phyloP scores from a whole-genome alignment of 306 rosid genomes.

The Rubus idaeus region DNA sequence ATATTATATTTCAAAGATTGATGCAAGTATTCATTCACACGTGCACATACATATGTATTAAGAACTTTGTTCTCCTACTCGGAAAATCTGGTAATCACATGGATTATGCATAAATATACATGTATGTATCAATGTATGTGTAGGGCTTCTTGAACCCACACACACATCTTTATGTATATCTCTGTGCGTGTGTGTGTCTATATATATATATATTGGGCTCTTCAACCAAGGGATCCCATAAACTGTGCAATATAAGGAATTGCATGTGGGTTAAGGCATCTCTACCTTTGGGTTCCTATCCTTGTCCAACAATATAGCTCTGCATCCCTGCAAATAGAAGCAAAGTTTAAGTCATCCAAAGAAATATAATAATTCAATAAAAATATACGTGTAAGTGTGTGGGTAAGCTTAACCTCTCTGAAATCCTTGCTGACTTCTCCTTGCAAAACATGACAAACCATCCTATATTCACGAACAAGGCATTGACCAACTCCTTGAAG shows the following conservation, averaged over 20 bases:
- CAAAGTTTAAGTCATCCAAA: conserved; percentile 18
- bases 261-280: not conserved
- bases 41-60: not conserved
- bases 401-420: conserved; percentile 53
- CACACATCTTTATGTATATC: not conserved
- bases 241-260: not conserved
- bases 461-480: conserved; percentile 77
- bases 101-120: not conserved
- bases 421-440: conserved; percentile 90
- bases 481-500: conserved; percentile 81
- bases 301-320: conserved; percentile 88
- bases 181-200: too few species aligned
- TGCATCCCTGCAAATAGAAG: conserved; percentile 70
- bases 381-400: not conserved
- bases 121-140: not conserved
- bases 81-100: not conserved
- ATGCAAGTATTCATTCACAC: not conserved
- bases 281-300: conserved; percentile 90
- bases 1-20: not conserved
- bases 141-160: not conserved
- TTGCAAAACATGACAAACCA: conserved; percentile 66
- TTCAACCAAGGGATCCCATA: not conserved
- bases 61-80: not conserved
- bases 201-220: too few species aligned
- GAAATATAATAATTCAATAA: conserved; percentile 14